Evolutionary conservation across 1,284 basidiomycete species (phyloP).

Genomic region (Melampsora abietis-canadensis): DNA sequence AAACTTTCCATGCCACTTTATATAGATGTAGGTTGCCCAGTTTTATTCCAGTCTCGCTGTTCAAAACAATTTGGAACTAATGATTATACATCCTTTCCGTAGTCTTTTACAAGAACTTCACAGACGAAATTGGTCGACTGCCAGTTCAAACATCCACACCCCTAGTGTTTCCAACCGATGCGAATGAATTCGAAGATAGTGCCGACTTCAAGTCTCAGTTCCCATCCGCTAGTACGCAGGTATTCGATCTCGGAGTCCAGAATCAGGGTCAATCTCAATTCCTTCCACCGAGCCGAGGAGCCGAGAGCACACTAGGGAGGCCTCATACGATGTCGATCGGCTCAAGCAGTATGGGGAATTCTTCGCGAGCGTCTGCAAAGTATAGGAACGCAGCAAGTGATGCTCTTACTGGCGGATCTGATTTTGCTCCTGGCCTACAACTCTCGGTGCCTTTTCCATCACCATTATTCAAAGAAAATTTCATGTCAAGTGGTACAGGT

Average conservation of each 20-base stretch:
- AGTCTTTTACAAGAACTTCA: conserved; percentile 83
- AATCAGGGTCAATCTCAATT: neutral
- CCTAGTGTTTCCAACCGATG: neutral
- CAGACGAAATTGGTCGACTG: conserved; percentile 67
- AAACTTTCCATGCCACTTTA: conserved; percentile 84
- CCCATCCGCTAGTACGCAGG: neutral
- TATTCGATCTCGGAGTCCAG: neutral
- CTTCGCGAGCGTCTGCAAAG: no score
- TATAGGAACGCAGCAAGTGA: neutral
- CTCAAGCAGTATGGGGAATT: no score
- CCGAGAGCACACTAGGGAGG: no score
- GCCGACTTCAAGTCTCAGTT: neutral
- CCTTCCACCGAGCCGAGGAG: neutral
- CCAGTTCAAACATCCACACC: conserved; percentile 45
- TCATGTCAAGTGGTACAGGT: neutral
- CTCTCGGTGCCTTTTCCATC: neutral
- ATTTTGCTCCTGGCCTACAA: neutral
- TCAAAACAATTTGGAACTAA: neutral
- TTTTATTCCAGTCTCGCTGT: neutral
- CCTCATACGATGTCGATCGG: no score
- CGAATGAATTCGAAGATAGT: neutral
- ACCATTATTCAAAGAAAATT: neutral
- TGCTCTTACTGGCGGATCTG: neutral
- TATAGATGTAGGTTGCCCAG: conserved; percentile 57
- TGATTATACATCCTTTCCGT: neutral